Conservation (phyloP, 1,139 yeast genomes). For the Pichia sp. region DNA sequence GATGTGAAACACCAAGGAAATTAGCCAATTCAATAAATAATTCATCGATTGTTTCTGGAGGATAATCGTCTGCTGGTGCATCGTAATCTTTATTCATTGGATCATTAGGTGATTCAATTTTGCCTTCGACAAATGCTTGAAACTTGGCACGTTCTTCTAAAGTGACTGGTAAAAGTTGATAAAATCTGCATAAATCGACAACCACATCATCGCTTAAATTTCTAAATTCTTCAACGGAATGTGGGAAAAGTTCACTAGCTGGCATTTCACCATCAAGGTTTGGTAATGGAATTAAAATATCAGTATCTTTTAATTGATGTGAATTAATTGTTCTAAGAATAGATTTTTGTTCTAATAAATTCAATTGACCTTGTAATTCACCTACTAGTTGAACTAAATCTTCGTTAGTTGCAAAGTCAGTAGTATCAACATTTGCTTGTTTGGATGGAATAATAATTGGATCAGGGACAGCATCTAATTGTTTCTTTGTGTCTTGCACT, state of each 20-base stretch:
- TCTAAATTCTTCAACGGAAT: conserved; percentile 49
- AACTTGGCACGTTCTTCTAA: conserved; percentile 43
- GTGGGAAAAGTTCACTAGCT: conserved; percentile 46
- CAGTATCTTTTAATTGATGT: conserved; percentile 30
- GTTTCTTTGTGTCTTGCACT: conserved; percentile 42
- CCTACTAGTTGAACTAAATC: conserved; percentile 82
- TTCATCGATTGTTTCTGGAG: conserved; percentile 41
- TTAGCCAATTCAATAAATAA: conserved; percentile 55
- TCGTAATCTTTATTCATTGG: conserved; percentile 29
- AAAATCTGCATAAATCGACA: conserved; percentile 57
- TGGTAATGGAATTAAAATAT: conserved; percentile 48
- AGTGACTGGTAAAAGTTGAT: conserved; percentile 57
- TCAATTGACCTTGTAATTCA: conserved; percentile 84
- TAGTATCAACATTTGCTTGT: conserved; percentile 36
- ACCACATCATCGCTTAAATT: conserved; percentile 40
- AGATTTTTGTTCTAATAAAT: conserved; percentile 59
- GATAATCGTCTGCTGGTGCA: conserved; percentile 33
- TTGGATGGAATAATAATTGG: conserved; percentile 20
- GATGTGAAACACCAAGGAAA: conserved; percentile 54
- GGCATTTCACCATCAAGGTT: conserved; percentile 75
- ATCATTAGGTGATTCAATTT: conserved; percentile 35
- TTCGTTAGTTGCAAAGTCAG: conserved; percentile 69
- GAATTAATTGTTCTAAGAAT: conserved; percentile 53
- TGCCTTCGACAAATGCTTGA: conserved; percentile 43
- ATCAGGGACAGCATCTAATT: conserved; percentile 34